Percentiles rank a stretch among this genome's conserved stretches.
These are phyloP conservation scores for Sporisorium sorghi DNA, from an alignment of 1,284 basidiomycete species.

Conservation along the genomic window DNA sequence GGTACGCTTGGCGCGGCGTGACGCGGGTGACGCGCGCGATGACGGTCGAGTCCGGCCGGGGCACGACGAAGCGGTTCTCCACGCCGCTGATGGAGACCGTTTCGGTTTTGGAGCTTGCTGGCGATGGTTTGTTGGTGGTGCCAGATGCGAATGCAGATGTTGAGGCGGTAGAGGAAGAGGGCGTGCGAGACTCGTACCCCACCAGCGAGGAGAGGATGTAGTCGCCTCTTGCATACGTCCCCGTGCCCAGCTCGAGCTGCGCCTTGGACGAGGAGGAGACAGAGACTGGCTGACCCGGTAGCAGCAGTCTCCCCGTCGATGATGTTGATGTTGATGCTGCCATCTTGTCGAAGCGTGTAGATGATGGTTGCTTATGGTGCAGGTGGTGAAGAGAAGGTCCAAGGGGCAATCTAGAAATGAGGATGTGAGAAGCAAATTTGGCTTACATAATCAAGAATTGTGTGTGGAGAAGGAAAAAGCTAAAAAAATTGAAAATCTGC, in stretches of 20 bases:
- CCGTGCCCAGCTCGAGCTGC: slow-evolving; percentile 43
- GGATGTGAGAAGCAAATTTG: slow-evolving; percentile 14
- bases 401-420: not conserved
- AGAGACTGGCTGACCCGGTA: slow-evolving; percentile 56
- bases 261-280: slow-evolving; percentile 14
- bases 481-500: slow-evolving; percentile 8
- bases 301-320: slow-evolving; percentile 23
- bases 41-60: slow-evolving; percentile 56
- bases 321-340: slow-evolving; percentile 24
- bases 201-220: slow-evolving; percentile 60
- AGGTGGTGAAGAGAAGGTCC: not conserved
- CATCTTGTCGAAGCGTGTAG: slow-evolving; percentile 1
- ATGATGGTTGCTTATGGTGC: not conserved
- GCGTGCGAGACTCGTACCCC: slow-evolving; percentile 40
- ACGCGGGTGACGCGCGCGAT: slow-evolving; percentile 86
- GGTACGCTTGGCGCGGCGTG: slow-evolving; percentile 84
- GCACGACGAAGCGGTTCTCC: slow-evolving; percentile 56
- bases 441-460: slow-evolving; percentile 32
- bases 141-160: too few relatives aligned
- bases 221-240: slow-evolving; percentile 54
- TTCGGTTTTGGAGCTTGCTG: slow-evolving; percentile 8
- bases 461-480: slow-evolving; percentile 20
- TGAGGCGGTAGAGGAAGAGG: slow-evolving; percentile 4
- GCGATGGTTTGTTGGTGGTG: not conserved
- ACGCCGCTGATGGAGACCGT: slow-evolving; percentile 28